Base-by-base conservation (phyloP, 495 filamentous ascomycete species). In the Xylaria scruposa region DNA sequence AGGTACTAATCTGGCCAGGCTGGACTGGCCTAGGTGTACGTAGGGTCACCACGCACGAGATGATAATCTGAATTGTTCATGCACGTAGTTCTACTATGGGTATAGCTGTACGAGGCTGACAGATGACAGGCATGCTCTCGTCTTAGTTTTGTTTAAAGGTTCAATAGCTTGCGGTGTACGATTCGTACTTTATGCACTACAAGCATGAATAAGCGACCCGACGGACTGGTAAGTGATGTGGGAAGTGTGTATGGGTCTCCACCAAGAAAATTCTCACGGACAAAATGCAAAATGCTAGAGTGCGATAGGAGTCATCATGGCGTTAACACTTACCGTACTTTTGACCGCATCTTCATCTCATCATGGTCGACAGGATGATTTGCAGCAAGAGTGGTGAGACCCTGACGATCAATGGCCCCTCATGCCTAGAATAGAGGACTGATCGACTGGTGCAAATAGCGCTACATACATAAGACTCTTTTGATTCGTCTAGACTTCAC, bases 181-280 rank as follows among this genome's bases (percentile, higher is more conserved):
- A 12, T 38, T n/a, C n/a, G 29, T 38, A 47, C 8, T 47, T 2
- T n/a, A 40, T 31, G 40, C 26, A 21, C 62, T 13, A 67, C 44
- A 21, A 44, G 65, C 65, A 67, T 67, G 31, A 29, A 67, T 67
- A n/a, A 49, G 49, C 49, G 65, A 67, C 65, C 65, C 65, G 65
- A 44, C 46, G 13, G 49, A 56, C 6, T 67, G 65, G 65, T 67
- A 56, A 38, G 36, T 38, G 36, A 38, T n/a, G 65, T 56, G 63
- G 63, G 44, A 46, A 40, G 46, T 38, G 15, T 31, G 49, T 8
- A 19, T 26, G 2, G 44, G 13, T 29, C 38, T 13, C 21, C 24
- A 53, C 13, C 10, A 56, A 56, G 24, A 4, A 56, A 60, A 38
- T n/a, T n/a, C 58, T 38, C 33, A 33, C 33, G 3, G 5, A 38